Percentiles rank a stretch among this genome's conserved stretches.
phyloP scores from a whole-genome alignment of 108 stramenopile genomes.

The Nitzschia sp. region DNA sequence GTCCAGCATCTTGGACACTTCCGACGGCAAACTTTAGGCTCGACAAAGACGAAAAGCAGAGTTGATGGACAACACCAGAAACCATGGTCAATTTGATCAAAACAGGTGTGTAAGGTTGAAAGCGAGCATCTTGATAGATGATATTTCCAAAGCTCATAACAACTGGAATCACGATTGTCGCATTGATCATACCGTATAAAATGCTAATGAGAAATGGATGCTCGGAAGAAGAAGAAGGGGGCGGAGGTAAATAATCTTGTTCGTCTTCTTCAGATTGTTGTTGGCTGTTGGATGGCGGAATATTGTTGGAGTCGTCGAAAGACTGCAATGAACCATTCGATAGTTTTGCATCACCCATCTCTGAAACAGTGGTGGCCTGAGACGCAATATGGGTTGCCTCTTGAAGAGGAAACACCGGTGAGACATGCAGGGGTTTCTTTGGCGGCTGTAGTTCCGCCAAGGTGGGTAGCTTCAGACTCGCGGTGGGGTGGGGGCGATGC shows the following conservation, averaged over 20 bases:
- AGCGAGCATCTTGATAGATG: constrained; percentile 83
- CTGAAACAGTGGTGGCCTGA: no score
- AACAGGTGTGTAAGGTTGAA: constrained; percentile 74
- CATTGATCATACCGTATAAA: constrained; percentile 79
- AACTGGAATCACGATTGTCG: constrained; percentile 80
- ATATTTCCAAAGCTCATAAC: constrained; percentile 88
- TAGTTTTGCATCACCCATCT: no score
- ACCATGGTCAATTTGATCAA: constrained; percentile 81
- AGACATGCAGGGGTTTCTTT: no score
- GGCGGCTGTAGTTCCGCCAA: not conserved
- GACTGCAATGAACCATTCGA: no score
- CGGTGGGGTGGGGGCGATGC: no score
- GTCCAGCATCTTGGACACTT: constrained; percentile 96
- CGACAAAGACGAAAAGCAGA: constrained; percentile 82
- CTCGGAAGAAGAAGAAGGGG: constrained; percentile 22
- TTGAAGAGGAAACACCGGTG: no score
- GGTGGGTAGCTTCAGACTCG: not conserved
- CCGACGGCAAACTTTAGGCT: constrained; percentile 94
- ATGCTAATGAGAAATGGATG: constrained; percentile 24
- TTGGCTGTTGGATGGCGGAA: no score
- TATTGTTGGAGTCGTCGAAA: no score
- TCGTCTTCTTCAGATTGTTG: no score
- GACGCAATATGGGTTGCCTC: no score
- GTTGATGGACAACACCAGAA: constrained; percentile 90
- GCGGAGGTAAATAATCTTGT: not conserved